Evolutionary conservation across 2,329 filamentous ascomycete genomes (phyloP), one percentile per base, ranked within the genome.

Genomic region (Aspergillus niger): DNA sequence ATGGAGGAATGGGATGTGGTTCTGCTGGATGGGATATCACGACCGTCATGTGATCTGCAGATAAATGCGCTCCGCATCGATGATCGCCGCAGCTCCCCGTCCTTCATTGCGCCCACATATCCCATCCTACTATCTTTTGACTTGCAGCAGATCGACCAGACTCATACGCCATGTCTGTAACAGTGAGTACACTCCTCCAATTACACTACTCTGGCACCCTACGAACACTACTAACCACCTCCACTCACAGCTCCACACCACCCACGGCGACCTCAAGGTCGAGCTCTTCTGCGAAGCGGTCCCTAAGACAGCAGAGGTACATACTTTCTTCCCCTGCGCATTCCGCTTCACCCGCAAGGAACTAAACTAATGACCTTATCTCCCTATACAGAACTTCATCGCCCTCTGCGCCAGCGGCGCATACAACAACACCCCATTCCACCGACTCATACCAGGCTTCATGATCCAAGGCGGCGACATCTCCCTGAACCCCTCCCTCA

Each of bases 241-340:
- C 13, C 36, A 28, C 43, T 44, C 52, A 20, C 53, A 81, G 79
- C 85, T 99, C 13, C 92, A 97, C 78, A 99, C 95, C 53, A 91
- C 88, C 54, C 85, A 90, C 56, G 95, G 95, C 74, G 89, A 95
- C 78, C 84, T 99, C 74, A 99, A 98, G 80, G 86, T 98, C 70
- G 95, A 98, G 77, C 83, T 99, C 67, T 98, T 97, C 80, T 98
- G 94, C 81, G 92, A 97, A 76, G 89, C 91, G 69, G 92, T 96
- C 32, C 95, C 95, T 64, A 93, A 94, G 76, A 97, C 95, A 0
- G 90, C 92, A 64, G 91, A 97, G 80, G 89, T 89, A 80, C 58
- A 79, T 28, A 26, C 13, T 6, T 28, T 5, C 10, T 11, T 30
- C 20, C 8, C 32, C 22, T n/a, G 1, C 26, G 11, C 13, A 15